Base-by-base conservation (phyloP, 306 rosid genomes). In the Rosa chinensis region DNA sequence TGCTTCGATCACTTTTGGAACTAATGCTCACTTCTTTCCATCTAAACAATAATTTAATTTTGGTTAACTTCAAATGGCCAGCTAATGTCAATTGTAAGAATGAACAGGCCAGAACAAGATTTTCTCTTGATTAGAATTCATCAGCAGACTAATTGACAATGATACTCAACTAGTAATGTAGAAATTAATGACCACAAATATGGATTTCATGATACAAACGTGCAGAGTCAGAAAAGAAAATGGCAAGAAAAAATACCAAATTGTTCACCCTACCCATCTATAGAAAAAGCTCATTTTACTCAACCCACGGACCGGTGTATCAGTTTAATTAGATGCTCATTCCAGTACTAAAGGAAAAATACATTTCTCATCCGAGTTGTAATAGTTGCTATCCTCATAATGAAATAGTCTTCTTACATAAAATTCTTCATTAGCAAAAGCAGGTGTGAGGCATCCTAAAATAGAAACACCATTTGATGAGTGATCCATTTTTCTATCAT, bases 291-390 rank as follows among this genome's bases (percentile, higher is more conserved):
- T 37, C 70, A 64, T 35, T 37, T 32, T 5, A 13, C 42, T 62
- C 42, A 17, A 35, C 47, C 47, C 74, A 70, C 21, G 56, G 52
- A 43, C 3, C 10, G 2, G 47, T 66, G 4, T 50, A 53, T 70
- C 72, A 63, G 21, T 39, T 66, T 10, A 52, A 42, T n/a, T 40
- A 28, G 66, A 64, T 42, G 76, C 73, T 52, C 47, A 77, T 53
- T 66, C 53, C 48, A 10, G 17, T 64, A 48, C 61, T 11, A 47
- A 37, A 44, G 10, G 66, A 43, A 71, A n/a, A n/a, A 77, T 89
- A 94, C 99, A 97, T 91, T 85, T 83, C 90, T 81, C 79, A 25
- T 89, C 90, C 0, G 89, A 82, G 83, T 67, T 84, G 85, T 88
- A 84, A 83, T 82, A 87, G 76, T 81, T 89, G 66, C 87, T 85